Percentiles rank a stretch among this genome's conserved stretches.
phyloP scores from a whole-genome alignment of 2,329 filamentous ascomycete genomes.

The Aspergillus ruber region DNA sequence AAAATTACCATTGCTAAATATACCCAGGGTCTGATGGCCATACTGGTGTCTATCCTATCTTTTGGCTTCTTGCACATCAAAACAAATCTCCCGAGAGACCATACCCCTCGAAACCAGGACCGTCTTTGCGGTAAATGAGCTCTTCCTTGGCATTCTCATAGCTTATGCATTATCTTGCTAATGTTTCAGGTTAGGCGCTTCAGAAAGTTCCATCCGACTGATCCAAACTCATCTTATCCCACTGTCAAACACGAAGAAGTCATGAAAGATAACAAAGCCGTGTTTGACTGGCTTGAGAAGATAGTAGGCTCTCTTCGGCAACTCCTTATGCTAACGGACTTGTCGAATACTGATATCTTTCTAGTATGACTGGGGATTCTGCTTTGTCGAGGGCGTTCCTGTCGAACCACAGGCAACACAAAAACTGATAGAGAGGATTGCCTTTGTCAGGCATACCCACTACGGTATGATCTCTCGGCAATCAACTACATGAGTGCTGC shows the following conservation, averaged over 20 bases:
- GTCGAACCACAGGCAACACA: slow-evolving; percentile 65
- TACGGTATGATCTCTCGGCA: slow-evolving; percentile 56
- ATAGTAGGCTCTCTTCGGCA: slow-evolving; percentile 40
- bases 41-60: slow-evolving; percentile 59
- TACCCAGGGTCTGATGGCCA: slow-evolving; percentile 62
- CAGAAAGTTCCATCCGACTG: slow-evolving; percentile 36
- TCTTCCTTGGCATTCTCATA: background rate
- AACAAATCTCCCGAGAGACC: slow-evolving; percentile 16
- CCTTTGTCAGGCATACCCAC: slow-evolving; percentile 83
- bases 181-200: slow-evolving; percentile 20
- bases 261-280: slow-evolving; percentile 50
- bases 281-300: slow-evolving; percentile 57
- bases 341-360: slow-evolving; percentile 4
- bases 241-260: slow-evolving; percentile 55
- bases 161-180: background rate
- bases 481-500: background rate
- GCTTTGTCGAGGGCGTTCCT: slow-evolving; percentile 66
- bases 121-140: background rate
- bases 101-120: slow-evolving; percentile 5
- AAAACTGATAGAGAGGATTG: slow-evolving; percentile 69
- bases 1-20: slow-evolving; percentile 1
- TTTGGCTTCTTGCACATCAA: slow-evolving; percentile 52
- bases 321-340: background rate
- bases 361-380: slow-evolving; percentile 66
- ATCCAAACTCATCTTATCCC: slow-evolving; percentile 43